Base-by-base conservation (phyloP, 139 green algal species). In the Picochlorum sp. region DNA sequence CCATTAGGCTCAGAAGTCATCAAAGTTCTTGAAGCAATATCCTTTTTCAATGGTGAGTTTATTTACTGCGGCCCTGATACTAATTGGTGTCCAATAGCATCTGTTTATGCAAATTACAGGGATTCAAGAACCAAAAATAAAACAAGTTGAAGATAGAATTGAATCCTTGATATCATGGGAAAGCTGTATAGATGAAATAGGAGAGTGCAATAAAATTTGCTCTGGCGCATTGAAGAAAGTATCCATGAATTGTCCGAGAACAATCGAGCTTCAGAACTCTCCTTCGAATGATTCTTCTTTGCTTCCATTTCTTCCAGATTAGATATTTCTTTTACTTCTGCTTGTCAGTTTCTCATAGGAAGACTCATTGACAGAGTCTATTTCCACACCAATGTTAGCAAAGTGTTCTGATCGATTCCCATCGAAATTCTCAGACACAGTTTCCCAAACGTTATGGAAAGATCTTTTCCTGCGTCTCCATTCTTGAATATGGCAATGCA, bases 331-430 rank as follows among this genome's bases (percentile, higher is more conserved):
- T 47, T 16, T 16, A 47, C 20, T 26, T 26, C 1, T 16, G 18
- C 39, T 47, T 47, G 39, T 26, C 39, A 47, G 8, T 47, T n/a
- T 47, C 22, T 20, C 22, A 16, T n/a, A 47, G 39, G 18, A 47
- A 47, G 39, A 16, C 39, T 26, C 39, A 47, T 47, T n/a, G 18
- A 26, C 59, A 56, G 92, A 81, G 50, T 94, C 83, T 8, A 61
- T 85, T 33, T 92, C 83, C 1, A 94, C 57, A 2, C 84, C 86
- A 14, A 90, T 89, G 36, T 93, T 85, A 58, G 89, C 85, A 58
- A 84, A 90, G 14, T 91, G 13, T 16, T 85, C 78, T 22, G 57
- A 36, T 57, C 83, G 43, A 43, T 91, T 90, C 24, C 71, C 69
- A 7, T 91, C 79, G 12, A 94, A 64, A 26, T 81, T 80, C 41